Evolutionary conservation across 495 filamentous ascomycete genomes (phyloP), one percentile per base, ranked within the genome.

Genomic region (Neurospora cerealis): DNA sequence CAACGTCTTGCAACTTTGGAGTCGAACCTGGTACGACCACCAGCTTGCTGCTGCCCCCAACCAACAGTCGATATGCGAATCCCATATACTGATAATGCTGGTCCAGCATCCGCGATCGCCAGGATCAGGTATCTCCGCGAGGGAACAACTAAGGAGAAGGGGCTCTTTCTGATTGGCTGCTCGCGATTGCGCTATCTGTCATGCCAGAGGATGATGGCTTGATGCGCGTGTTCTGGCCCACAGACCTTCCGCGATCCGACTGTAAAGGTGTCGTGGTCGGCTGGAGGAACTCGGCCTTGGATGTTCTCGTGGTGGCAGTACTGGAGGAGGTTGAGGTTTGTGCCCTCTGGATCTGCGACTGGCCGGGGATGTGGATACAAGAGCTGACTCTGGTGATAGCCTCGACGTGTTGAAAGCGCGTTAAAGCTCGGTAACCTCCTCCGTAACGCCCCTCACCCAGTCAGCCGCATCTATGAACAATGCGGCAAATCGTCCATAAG

Each of bases 151-250:
- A 73, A 91, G 94, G 81, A 91, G 96, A 72, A 89, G 96, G 79
- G 96, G 96, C 74, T 98, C 96, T 74, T 98, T 98, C 86, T 99
- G 89, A 86, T 54, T 75, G 75, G 74, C 77, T 76, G 75, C 74
- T 78, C 73, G 78, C 75, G 76, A 75, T 69, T 74, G 70, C 28
- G 60, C 79, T 73, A 74, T 75, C 79, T 84, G 85, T 86, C 91
- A 89, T 91, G 95, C 93, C 91, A 89, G 91, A 94, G 88, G 85
- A 97, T 93, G 92, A 97, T 93, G 93, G 93, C 77, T 85, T 98
- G 86, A 92, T 98, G 89, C 92, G 96, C 82, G 89, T 99, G 85
- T 98, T 99, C 83, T 99, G 96, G 96, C 96, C 96, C 75, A 91
- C 91, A 74, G 94, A 98, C 85, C 89, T 93, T 44, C 86, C 90